Conservation (phyloP, 306 rosid species). For the Vigna reflexopilosa region DNA sequence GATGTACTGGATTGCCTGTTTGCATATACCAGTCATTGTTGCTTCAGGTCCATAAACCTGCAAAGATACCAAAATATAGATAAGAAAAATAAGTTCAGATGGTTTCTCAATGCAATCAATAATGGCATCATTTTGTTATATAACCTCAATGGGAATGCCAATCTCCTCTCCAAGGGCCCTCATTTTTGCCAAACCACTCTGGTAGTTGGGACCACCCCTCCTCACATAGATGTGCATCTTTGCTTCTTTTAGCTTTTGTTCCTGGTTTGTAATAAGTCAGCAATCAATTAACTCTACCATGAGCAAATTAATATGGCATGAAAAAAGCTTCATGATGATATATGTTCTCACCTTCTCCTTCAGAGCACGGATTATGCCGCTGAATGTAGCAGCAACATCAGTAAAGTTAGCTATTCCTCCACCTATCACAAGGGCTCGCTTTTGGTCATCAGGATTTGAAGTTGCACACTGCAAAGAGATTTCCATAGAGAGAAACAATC, state of each 20-base stretch:
- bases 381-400: constrained; percentile 95
- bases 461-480: constrained; percentile 82
- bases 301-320: neutral
- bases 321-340: neutral
- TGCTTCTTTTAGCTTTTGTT: constrained; percentile 86
- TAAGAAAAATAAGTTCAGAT: constrained; percentile 17
- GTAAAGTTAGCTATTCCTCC: constrained; percentile 99
- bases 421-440: constrained; percentile 89
- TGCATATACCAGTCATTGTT: constrained; percentile 99
- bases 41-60: constrained; percentile 99
- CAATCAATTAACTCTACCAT: constrained; percentile 37
- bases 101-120: constrained; percentile 21
- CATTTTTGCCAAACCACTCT: constrained; percentile 91
- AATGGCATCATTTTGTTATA: constrained; percentile 10
- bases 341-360: constrained; percentile 77
- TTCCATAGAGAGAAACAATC: constrained; percentile 1
- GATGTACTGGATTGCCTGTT: constrained; percentile 93
- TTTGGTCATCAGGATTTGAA: constrained; percentile 82
- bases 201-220: constrained; percentile 99
- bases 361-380: constrained; percentile 88
- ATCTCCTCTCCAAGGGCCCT: constrained; percentile 87
- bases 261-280: constrained; percentile 60
- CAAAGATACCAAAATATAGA: constrained; percentile 38
- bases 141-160: constrained; percentile 95
- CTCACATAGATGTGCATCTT: constrained; percentile 87